A percentile compares a stretch with the other conserved stretches of the same genome.
Evolutionary conservation across 495 filamentous ascomycete genomes (phyloP).

Genomic region (Aspergillus biplanus): DNA sequence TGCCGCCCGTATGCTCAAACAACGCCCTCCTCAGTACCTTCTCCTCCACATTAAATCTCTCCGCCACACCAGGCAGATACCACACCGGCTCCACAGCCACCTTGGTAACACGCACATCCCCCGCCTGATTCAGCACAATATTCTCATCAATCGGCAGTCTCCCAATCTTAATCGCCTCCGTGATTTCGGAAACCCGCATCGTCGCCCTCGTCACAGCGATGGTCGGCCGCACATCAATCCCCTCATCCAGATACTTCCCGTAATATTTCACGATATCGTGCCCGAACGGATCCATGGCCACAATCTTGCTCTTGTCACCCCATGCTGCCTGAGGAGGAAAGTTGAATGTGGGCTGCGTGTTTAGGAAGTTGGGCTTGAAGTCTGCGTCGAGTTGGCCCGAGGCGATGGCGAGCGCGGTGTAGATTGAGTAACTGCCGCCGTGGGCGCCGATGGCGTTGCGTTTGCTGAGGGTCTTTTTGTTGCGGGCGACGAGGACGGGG

Average conservation of each 20-base stretch:
- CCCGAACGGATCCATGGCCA: slow-evolving; percentile 88
- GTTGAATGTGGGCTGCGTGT: slow-evolving; percentile 80
- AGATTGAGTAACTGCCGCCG: slow-evolving; percentile 87
- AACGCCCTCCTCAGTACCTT: slow-evolving; percentile 74
- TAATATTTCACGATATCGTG: slow-evolving; percentile 56
- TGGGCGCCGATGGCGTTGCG: slow-evolving; percentile 85
- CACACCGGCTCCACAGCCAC: slow-evolving; percentile 88
- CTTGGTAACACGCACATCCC: slow-evolving; percentile 87
- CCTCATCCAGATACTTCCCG: slow-evolving; percentile 43
- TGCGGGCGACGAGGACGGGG: slow-evolving; percentile 79
- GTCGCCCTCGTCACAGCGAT: slow-evolving; percentile 89
- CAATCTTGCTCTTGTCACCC: slow-evolving; percentile 85
- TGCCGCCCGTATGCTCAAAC: slow-evolving; percentile 88
- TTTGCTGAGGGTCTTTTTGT: slow-evolving; percentile 68
- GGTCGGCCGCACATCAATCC: slow-evolving; percentile 85
- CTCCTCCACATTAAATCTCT: slow-evolving; percentile 58
- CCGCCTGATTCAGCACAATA: slow-evolving; percentile 75
- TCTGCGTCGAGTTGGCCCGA: slow-evolving; percentile 77
- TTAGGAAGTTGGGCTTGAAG: slow-evolving; percentile 86
- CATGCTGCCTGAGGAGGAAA: slow-evolving; percentile 85
- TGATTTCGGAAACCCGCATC: slow-evolving; percentile 88
- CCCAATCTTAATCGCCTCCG: slow-evolving; percentile 74
- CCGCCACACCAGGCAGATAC: slow-evolving; percentile 56
- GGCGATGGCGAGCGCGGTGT: slow-evolving; percentile 85
- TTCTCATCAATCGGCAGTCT: slow-evolving; percentile 82